Evolutionary conservation across 2,329 filamentous ascomycete species (phyloP), one percentile per base, ranked within the genome.

Genomic region (Pseudocercospora macadamiae): DNA sequence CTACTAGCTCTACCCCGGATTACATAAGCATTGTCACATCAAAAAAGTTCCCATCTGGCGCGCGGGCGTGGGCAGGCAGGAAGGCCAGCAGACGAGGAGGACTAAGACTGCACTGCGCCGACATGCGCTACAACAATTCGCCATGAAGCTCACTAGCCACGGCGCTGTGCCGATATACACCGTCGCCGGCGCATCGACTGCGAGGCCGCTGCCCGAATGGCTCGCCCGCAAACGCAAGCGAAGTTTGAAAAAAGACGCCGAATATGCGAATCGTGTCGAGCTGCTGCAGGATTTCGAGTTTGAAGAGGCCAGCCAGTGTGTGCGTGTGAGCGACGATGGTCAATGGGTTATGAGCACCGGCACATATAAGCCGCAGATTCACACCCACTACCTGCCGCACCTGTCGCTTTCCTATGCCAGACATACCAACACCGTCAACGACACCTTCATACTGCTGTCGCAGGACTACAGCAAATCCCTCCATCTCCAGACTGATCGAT

Each of bases 211-310:
- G 26, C 95, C 95, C 61, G 95, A 99, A 77, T 99, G 95, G 93
- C 89, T 99, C 61, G 89, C 92, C 30, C 85, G 91, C 65, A 89
- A 91, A 69, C 83, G 93, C 73, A 97, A 97, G 81, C 85, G 90
- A 73, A 96, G 90, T 72, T 79, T 97, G 67, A 97, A 97, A 77
- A 87, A 93, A 66, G 93, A 97, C 72, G 83, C 89, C 60, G 93
- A 97, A 73, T 97, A 93, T 76, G 89, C 93, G 64, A 96, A 92
- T 74, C 89, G 95, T 65, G 88, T 99, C 68, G 95, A 99, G 76
- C 82, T 99, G 57, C 83, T 99, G 34, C 95, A 99, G 71, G 95
- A 99, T 73, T 99, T 99, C 75, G 93, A 96, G 72, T 97, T 99
- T 70, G 93, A 97, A 70, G 93, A 96, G 77, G 93, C 96, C 37